A percentile compares a stretch with the other conserved stretches of the same genome.
These are phyloP conservation scores for Rhodosporidiobolus sp. DNA, from an alignment of 768 basidiomycete genomes.

Conservation along the genomic window DNA sequence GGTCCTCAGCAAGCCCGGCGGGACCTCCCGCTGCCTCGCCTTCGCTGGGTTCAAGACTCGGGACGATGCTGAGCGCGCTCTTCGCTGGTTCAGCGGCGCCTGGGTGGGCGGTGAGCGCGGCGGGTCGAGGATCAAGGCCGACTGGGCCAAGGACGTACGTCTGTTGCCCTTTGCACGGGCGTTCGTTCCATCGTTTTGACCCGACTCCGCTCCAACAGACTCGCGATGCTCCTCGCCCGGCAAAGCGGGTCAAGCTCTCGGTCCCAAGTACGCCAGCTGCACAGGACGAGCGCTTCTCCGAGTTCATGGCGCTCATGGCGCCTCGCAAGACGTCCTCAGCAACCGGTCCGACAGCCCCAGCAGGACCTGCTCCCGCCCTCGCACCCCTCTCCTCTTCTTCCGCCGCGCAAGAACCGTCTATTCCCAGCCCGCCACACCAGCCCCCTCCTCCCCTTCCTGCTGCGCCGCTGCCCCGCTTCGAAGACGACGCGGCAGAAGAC, in stretches of 20 bases:
- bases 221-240: constrained; percentile 15
- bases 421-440: not conserved
- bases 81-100: constrained; percentile 77
- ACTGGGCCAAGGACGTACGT: constrained; percentile 69
- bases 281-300: constrained; percentile 53
- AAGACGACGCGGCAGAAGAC: constrained; percentile 32
- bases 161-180: not conserved
- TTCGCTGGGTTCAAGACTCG: constrained; percentile 86
- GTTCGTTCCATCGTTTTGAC: not conserved
- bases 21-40: constrained; percentile 79
- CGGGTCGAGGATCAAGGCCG: constrained; percentile 70
- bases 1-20: constrained; percentile 68
- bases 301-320: constrained; percentile 75
- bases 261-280: constrained; percentile 22
- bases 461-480: not conserved
- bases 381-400: not conserved
- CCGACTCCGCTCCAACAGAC: not conserved
- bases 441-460: not conserved
- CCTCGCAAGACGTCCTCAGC: constrained; percentile 57
- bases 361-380: not conserved
- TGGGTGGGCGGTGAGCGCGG: constrained; percentile 59
- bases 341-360: constrained; percentile 58
- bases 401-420: not conserved
- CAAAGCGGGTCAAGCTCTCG: constrained; percentile 25
- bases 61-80: constrained; percentile 68